Evolutionary conservation across 208 protist species (phyloP).

Genomic region (Crithidia fasciculata): DNA sequence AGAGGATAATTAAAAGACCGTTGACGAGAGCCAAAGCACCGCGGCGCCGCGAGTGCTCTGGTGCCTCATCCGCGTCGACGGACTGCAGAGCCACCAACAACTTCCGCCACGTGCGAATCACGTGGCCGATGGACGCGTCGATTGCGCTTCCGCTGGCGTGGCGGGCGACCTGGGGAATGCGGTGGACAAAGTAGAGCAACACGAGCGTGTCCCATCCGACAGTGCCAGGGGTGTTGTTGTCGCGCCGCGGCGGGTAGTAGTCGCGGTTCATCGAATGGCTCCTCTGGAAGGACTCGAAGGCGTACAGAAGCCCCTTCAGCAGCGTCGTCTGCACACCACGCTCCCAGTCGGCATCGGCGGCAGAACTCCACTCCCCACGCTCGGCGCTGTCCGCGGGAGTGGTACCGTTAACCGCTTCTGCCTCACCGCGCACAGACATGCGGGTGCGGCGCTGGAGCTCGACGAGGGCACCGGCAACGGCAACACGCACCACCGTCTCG

Average conservation of each 20-base stretch:
- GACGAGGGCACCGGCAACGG: slow-evolving; percentile 63
- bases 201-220: slow-evolving; percentile 89
- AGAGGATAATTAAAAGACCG: slow-evolving; percentile 78
- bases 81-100: slow-evolving; percentile 76
- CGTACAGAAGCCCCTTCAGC: slow-evolving; percentile 70
- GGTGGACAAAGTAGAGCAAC: slow-evolving; percentile 80
- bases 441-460: slow-evolving; percentile 34
- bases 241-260: slow-evolving; percentile 63
- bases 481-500: slow-evolving; percentile 57
- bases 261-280: slow-evolving; percentile 72
- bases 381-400: background rate
- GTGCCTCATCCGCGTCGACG: slow-evolving; percentile 57
- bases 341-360: slow-evolving; percentile 28
- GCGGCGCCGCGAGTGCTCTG: slow-evolving; percentile 82
- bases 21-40: slow-evolving; percentile 82
- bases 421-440: slow-evolving; percentile 21
- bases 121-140: slow-evolving; percentile 68
- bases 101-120: slow-evolving; percentile 83
- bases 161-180: slow-evolving; percentile 71
- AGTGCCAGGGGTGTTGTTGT: slow-evolving; percentile 62
- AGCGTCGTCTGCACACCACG: slow-evolving; percentile 57
- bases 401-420: background rate
- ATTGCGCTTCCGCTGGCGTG: slow-evolving; percentile 63
- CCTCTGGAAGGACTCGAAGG: slow-evolving; percentile 81
- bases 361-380: background rate